Evolutionary conservation across 768 basidiomycete genomes (phyloP).

Genomic region (Termitomyces sp.): DNA sequence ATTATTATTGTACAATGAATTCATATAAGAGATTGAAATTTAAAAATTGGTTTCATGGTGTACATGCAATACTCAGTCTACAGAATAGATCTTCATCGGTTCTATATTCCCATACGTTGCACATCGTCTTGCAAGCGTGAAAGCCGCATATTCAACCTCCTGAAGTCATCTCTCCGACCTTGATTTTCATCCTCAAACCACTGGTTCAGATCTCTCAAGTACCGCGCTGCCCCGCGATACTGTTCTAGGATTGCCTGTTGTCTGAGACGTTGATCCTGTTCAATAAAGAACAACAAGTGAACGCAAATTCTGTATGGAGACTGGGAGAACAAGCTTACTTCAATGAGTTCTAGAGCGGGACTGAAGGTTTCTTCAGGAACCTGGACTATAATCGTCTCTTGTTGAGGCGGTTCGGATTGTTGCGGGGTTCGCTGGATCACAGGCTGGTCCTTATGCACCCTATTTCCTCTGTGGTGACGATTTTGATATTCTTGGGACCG

Average conservation of each 20-base stretch:
- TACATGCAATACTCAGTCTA: background rate
- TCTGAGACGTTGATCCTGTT: background rate
- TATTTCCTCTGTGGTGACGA: background rate
- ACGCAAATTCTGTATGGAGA: background rate
- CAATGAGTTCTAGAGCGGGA: background rate
- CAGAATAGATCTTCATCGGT: background rate
- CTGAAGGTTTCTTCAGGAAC: background rate
- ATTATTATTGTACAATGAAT: too few relatives aligned
- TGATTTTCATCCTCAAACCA: constrained; percentile 1
- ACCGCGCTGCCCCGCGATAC: constrained; percentile 1
- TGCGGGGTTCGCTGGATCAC: background rate
- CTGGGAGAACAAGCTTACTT: background rate
- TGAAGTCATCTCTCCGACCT: background rate
- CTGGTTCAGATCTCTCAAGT: constrained; percentile 1
- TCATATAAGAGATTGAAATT: too few relatives aligned
- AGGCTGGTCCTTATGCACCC: background rate
- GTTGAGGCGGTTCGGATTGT: background rate
- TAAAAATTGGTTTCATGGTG: too few relatives aligned
- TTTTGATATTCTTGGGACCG: background rate
- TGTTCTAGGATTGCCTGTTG: constrained; percentile 6
- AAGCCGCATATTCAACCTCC: background rate
- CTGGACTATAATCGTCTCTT: background rate
- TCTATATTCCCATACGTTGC: background rate
- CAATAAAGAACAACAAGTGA: background rate
- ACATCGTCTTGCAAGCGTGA: background rate